These are phyloP conservation scores for Sugiyamaella americana DNA, from an alignment of 805 yeast genomes.

Conservation along the genomic window DNA sequence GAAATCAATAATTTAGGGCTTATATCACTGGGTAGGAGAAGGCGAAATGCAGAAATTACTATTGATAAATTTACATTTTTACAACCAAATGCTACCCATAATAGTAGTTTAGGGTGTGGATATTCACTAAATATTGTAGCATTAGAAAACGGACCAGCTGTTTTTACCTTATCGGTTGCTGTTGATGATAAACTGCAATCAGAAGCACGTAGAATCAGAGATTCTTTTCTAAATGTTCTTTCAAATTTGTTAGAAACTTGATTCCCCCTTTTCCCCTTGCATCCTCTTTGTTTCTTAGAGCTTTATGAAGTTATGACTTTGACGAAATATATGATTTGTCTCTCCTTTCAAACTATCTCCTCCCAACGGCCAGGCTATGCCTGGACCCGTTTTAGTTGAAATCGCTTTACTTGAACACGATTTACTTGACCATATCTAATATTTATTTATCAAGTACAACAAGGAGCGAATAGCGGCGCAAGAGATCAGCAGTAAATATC, in stretches of 20 bases:
- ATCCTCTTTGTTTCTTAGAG: background rate
- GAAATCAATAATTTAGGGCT: slow-evolving; percentile 13
- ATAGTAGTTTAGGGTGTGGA: slow-evolving; percentile 2
- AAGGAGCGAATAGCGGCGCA: background rate
- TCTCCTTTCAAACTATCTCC: too few relatives aligned
- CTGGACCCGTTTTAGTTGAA: too few relatives aligned
- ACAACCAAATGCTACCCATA: background rate
- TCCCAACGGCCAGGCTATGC: too few relatives aligned
- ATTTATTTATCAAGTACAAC: too few relatives aligned
- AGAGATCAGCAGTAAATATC: background rate
- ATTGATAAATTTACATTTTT: slow-evolving; percentile 8
- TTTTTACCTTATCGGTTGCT: slow-evolving; percentile 5
- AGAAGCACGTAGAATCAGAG: slow-evolving; percentile 5
- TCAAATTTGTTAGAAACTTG: slow-evolving; percentile 7
- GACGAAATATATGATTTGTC: background rate
- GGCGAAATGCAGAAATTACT: background rate
- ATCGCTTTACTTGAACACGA: too few relatives aligned
- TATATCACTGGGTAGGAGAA: background rate
- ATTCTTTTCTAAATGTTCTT: slow-evolving; percentile 7
- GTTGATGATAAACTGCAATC: background rate
- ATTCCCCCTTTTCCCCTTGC: too few relatives aligned
- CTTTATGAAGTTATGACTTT: background rate
- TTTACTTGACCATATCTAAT: too few relatives aligned
- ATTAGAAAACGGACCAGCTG: slow-evolving; percentile 8
- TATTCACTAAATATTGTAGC: slow-evolving; percentile 5